Evolutionary conservation across 805 yeast genomes (phyloP), one percentile per base, ranked within the genome.

Genomic region (Schwanniomyces occidentalis): DNA sequence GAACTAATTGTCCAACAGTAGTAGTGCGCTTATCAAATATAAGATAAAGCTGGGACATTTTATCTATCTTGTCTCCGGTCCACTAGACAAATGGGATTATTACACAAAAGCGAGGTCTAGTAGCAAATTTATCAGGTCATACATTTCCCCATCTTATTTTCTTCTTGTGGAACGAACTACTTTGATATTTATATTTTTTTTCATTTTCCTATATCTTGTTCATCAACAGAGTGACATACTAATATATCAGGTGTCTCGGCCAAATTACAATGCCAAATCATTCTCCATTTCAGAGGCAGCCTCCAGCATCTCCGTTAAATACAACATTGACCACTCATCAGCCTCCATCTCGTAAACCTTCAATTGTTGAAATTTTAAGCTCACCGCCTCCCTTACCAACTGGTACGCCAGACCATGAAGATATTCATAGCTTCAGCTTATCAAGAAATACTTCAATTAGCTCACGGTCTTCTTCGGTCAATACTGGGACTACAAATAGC

Each of bases 341-440:
- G 21, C 43, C 37, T 23, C 49, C 56, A 5, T 51, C 64, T n/a
- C 49, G 73, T 20, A 66, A 82, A 44, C 75, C 86, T 0, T 82
- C 89, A 6, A 82, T 84, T 31, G 91, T 81, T 26, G 91, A 84
- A 54, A 62, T 84, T 64, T 62, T 84, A 22, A 78, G 85, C 10
- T 78, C 89, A 4, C 93, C 93, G 0, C 93, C 91, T 2, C 84
- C 82, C 2, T 56, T 82, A 37, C 75, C 78, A 5, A 55, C 63
- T 40, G 57, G 58, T 31, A 56, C 70, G 52, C 33, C 45, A 49
- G 58, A 70, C 58, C 48, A 54, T 24, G 66, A 61, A 15, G 69
- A 63, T 28, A 49, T 63, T 13, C 54, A 61, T 21, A 61, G 72
- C 2, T 56, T 69, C 42, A 61, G 63, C 32, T 58, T 69, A 32